Evolutionary conservation across 1,284 basidiomycete genomes (phyloP).

Genomic region (Cryptococcus hybrid): DNA sequence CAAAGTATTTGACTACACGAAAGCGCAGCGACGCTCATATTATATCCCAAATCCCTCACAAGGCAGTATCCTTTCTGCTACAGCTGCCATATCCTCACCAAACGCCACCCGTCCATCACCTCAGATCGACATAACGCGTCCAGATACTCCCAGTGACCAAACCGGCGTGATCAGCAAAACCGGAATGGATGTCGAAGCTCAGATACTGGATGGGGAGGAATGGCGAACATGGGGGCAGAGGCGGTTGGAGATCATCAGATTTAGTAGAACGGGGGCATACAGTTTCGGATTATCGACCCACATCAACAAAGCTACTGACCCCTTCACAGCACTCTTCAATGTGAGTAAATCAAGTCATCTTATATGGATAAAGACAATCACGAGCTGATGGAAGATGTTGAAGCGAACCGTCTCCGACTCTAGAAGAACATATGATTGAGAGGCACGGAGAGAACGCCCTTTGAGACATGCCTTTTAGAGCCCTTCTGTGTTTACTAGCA

Average conservation of each 20-base stretch:
- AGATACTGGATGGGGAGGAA: slow-evolving; percentile 51
- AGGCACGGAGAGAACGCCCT: background rate
- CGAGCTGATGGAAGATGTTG: no score
- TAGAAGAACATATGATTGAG: background rate
- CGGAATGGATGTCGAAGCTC: slow-evolving; percentile 47
- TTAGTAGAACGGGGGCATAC: slow-evolving; percentile 4
- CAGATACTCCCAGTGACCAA: slow-evolving; percentile 32
- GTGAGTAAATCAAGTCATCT: slow-evolving; percentile 11
- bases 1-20: slow-evolving; percentile 49
- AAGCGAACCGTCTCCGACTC: no score
- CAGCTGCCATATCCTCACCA: slow-evolving; percentile 15
- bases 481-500: no score
- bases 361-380: no score
- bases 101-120: background rate
- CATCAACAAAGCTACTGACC: slow-evolving; percentile 9
- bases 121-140: slow-evolving; percentile 13
- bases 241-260: slow-evolving; percentile 11
- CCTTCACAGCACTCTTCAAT: slow-evolving; percentile 16
- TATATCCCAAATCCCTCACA: slow-evolving; percentile 26
- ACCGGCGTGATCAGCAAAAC: slow-evolving; percentile 41
- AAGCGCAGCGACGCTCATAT: slow-evolving; percentile 44
- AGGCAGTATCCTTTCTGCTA: slow-evolving; percentile 18
- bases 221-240: slow-evolving; percentile 40
- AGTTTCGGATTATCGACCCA: slow-evolving; percentile 7
- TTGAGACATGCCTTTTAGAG: no score